A percentile compares a stretch with the other conserved stretches of the same genome.
phyloP scores from a whole-genome alignment of 495 filamentous ascomycete genomes.

The Xylaria intraflava region DNA sequence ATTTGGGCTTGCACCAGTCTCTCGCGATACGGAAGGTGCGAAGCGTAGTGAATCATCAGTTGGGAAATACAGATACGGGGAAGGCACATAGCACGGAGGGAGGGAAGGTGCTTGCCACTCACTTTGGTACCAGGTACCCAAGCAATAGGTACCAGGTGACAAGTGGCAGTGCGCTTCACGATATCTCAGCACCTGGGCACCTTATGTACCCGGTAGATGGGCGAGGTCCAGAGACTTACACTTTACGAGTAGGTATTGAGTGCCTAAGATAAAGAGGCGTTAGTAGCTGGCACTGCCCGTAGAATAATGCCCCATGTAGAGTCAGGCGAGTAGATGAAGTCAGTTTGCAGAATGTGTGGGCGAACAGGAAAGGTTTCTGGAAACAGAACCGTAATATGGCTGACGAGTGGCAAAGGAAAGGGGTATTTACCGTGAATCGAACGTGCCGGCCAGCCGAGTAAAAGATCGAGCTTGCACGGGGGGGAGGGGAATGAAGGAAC shows the following conservation, averaged over 20 bases:
- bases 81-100: neutral
- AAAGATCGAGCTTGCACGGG: neutral
- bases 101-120: neutral
- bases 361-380: neutral
- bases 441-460: neutral
- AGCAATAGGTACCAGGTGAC: neutral
- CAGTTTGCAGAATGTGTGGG: neutral
- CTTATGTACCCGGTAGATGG: neutral
- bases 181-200: too few relatives aligned
- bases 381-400: neutral
- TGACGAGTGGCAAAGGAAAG: neutral
- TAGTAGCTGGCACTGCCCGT: neutral
- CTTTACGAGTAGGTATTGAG: neutral
- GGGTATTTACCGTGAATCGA: neutral
- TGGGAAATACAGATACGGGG: neutral
- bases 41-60: neutral
- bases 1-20: neutral
- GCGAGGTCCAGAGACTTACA: neutral
- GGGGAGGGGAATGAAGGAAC: neutral
- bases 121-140: too few relatives aligned
- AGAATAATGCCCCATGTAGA: neutral
- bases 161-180: neutral
- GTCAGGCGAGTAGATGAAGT: neutral
- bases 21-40: neutral
- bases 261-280: neutral